Evolutionary conservation across 148 eudicot genomes (phyloP).

Genomic region (Heliamphora exappendiculata): DNA sequence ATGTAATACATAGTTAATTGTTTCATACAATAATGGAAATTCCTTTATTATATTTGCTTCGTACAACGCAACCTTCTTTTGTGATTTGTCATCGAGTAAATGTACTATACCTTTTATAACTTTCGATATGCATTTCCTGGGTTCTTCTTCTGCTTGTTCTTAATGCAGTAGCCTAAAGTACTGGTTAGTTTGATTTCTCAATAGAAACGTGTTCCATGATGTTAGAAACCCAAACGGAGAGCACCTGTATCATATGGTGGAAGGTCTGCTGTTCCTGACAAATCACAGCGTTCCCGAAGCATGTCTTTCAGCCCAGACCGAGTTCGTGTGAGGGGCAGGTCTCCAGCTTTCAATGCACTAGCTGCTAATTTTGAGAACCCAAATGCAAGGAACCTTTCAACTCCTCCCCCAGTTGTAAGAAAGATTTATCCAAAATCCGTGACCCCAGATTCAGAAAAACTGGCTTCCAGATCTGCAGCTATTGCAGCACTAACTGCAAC

Average conservation of each 20-base stretch:
- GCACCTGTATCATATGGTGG: constrained; percentile 64
- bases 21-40: not conserved
- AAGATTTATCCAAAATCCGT: constrained; percentile 76
- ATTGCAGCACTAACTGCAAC: constrained; percentile 63
- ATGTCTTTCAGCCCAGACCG: constrained; percentile 85
- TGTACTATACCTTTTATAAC: not conserved
- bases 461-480: constrained; percentile 64
- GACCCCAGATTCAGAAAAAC: constrained; percentile 50
- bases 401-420: constrained; percentile 82
- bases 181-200: constrained; percentile 4
- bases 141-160: not conserved
- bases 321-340: constrained; percentile 85
- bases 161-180: not conserved
- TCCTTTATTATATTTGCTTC: not conserved
- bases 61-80: not conserved
- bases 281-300: constrained; percentile 93
- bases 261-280: constrained; percentile 80
- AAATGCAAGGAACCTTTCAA: constrained; percentile 82
- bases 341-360: constrained; percentile 93
- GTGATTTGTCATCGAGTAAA: not conserved
- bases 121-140: not conserved
- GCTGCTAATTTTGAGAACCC: constrained; percentile 86
- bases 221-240: constrained; percentile 91
- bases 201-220: constrained; percentile 8
- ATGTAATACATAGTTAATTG: not conserved